Conservation (phyloP, 441 rosid genomes). For the Geranium incanum region DNA sequence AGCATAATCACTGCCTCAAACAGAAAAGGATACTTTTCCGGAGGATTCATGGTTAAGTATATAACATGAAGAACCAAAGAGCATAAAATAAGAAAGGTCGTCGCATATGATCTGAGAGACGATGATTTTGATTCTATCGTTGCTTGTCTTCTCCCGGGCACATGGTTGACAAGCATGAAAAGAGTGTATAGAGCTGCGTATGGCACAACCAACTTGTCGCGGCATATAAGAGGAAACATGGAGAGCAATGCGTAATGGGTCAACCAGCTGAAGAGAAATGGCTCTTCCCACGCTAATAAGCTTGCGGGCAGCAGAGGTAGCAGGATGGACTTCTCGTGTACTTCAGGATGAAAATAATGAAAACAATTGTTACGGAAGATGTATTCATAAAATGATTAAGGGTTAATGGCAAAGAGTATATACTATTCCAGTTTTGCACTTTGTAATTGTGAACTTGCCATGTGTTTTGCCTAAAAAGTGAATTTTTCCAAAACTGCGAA, state of each 20-base stretch:
- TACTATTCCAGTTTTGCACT: no score
- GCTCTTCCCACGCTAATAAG: constrained; percentile 56
- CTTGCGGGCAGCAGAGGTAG: constrained; percentile 82
- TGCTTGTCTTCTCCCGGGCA: constrained; percentile 27
- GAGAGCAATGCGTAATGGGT: constrained; percentile 70
- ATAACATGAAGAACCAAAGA: constrained; percentile 51
- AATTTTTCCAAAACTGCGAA: no score
- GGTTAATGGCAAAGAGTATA: not conserved
- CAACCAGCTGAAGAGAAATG: constrained; percentile 40
- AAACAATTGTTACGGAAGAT: constrained; percentile 4
- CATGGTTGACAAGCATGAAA: constrained; percentile 41
- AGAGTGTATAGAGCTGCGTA: constrained; percentile 44
- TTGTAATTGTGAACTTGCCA: no score
- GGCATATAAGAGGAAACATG: constrained; percentile 75
- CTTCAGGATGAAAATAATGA: constrained; percentile 37
- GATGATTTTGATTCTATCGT: constrained; percentile 15
- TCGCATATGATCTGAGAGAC: constrained; percentile 14
- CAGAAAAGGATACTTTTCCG: constrained; percentile 66
- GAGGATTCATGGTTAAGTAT: constrained; percentile 56
- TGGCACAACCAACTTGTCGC: constrained; percentile 67
- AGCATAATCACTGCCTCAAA: constrained; percentile 83
- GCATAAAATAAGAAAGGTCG: constrained; percentile 31
- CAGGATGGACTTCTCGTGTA: constrained; percentile 88
- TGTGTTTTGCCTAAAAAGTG: no score
- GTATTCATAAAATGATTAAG: not conserved